Evolutionary conservation across 2,329 filamentous ascomycete genomes (phyloP), one percentile per base, ranked within the genome.

Genomic region (Phyllosticta paracitricarpa): DNA sequence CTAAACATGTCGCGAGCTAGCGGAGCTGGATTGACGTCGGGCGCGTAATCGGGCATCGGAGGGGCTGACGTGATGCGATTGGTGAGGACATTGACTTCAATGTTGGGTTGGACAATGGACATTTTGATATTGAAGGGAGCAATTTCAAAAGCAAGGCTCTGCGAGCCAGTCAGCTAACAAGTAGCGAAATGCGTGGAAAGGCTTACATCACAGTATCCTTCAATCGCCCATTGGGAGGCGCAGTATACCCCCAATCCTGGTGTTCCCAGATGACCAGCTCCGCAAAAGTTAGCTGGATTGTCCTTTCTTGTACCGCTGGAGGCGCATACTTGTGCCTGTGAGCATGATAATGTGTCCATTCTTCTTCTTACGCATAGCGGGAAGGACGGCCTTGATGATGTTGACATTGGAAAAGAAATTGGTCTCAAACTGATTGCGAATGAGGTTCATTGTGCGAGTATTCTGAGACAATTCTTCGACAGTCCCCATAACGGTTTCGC

Each of bases 401-500:
- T 97, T 97, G 73, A 97, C 88, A 62, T 95, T 91, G 0, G 90
- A 91, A 74, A 97, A 97, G 79, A 95, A 97, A 68, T 96, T 91
- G 65, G 86, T 86, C 73, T 97, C 93, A 72, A 97, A 97, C 72
- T 97, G 93, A 69, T 96, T 89, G 64, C 89, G 85, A 40, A 95
- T 87, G 19, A 97, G 82, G 62, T 87, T 91, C 66, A 87, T 82
- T 1, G 90, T 91, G 53, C 85, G 82, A 4, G 82, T 81, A 25
- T 82, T 87, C 30, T 89, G 88, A 0, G 87, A 86, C 26, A 97
- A 79, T 74, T 99, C 94, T 75, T 97, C 94, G 7, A 97, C 88
- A 0, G 91, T 89, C 51, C 93, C 94, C 35, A 97, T 85, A 33
- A 97, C 84, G 65, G 91, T 86, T 82, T 96, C 89, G 63, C 88